Percentiles rank a stretch among this genome's conserved stretches.
Evolutionary conservation across 1,284 basidiomycete genomes (phyloP).

Genomic region (Heliocybe sulcata): DNA sequence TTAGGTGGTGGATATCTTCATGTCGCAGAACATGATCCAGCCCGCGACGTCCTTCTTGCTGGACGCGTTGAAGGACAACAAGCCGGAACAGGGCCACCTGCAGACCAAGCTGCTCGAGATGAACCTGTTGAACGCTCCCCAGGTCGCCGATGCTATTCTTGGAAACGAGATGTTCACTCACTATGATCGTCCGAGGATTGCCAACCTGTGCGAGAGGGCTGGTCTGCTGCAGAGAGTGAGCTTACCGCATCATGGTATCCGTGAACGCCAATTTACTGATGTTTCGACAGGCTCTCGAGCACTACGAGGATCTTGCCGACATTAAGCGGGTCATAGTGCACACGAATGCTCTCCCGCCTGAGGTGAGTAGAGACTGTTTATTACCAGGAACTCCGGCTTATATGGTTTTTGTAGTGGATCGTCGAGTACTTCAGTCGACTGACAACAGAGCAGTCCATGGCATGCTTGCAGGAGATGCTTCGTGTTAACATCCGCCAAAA

Average conservation of each 20-base stretch:
- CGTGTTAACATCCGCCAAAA: slow-evolving; percentile 97
- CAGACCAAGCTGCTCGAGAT: slow-evolving; percentile 98
- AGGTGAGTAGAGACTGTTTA: slow-evolving; percentile 52
- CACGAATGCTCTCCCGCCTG: slow-evolving; percentile 80
- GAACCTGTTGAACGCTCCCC: slow-evolving; percentile 96
- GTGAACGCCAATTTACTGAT: slow-evolving; percentile 1
- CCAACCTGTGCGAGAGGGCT: slow-evolving; percentile 98
- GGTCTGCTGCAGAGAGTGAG: slow-evolving; percentile 87
- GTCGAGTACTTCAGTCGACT: slow-evolving; percentile 96
- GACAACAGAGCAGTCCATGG: slow-evolving; percentile 98
- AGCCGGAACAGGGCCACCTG: slow-evolving; percentile 92
- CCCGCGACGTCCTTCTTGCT: slow-evolving; percentile 98
- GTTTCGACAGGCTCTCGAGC: slow-evolving; percentile 80
- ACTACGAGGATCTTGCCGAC: slow-evolving; percentile 95
- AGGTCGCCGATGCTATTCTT: slow-evolving; percentile 98
- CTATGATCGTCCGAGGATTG: slow-evolving; percentile 95
- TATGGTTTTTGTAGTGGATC: slow-evolving; percentile 64
- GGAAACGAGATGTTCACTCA: slow-evolving; percentile 99
- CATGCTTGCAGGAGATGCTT: slow-evolving; percentile 97
- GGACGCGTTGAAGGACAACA: slow-evolving; percentile 99
- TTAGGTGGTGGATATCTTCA: slow-evolving; percentile 95
- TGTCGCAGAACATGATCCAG: slow-evolving; percentile 99
- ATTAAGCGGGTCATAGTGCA: slow-evolving; percentile 99
- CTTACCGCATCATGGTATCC: slow-evolving; percentile 8
- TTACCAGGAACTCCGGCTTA: not conserved